Evolutionary conservation across 768 basidiomycete species (phyloP), one percentile per base, ranked within the genome.

Genomic region (Punctularia strigosozonata): DNA sequence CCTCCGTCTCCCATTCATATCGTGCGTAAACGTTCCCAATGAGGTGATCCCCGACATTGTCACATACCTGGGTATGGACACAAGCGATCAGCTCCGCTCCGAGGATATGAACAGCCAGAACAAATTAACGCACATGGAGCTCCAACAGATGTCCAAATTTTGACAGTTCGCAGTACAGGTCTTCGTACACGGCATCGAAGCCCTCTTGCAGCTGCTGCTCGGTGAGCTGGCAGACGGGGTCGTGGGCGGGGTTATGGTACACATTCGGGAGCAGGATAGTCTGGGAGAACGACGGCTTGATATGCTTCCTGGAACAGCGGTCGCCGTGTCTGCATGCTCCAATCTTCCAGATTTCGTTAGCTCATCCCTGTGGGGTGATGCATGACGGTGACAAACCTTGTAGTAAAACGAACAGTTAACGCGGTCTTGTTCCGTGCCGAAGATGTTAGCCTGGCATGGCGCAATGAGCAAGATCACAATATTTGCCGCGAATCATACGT

Each of bases 331-430:
- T 73, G 62, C 95, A 99, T 34, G 95, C 95, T 42, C 95, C 95
- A 65, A 99, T 99, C 85, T 92, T 42, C 25, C 43, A 42, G 13
- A 36, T 19, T n/a, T 33, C 40, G 44, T 33, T 8, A 39, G 35
- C n/a, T n/a, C n/a, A 37, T 25, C 31, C 30, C 43, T 43, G 26
- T 37, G 43, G 41, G n/a, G 38, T 40, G 31, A 14, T 36, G 15
- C 15, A 31, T 22, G 18, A 37, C 22, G 31, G 44, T 26, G 30
- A 14, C 17, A 35, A 45, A 85, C 85, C 66, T 94, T 94, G 68
- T 94, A 91, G 64, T 95, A 98, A 67, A 99, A 98, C 1, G 92
- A 97, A 56, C 94, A 99, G 57, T 99, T 99, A 46, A 99, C 94
- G 50, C 92, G 81, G 56, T 88, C 85, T 59, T 88, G 86, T 60